Evolutionary conservation across 2,329 filamentous ascomycete genomes (phyloP).

Genomic region (Penicillium sp.): DNA sequence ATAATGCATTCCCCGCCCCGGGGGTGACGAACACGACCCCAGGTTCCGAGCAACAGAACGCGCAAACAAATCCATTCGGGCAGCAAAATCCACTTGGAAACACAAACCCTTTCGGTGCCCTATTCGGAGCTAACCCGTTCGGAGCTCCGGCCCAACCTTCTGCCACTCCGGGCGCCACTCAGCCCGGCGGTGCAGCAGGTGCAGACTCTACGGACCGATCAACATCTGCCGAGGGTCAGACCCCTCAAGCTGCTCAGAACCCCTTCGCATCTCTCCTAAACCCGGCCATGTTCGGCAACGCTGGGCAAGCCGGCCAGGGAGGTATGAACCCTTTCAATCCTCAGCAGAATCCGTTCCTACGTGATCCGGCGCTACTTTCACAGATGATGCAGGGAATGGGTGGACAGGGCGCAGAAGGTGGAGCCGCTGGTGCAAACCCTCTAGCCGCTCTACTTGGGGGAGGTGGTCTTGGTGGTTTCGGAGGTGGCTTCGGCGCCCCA

Average conservation of each 20-base stretch:
- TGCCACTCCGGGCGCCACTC: constrained; percentile 29
- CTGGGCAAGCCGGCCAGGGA: constrained; percentile 34
- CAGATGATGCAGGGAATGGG: constrained; percentile 54
- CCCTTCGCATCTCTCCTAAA: constrained; percentile 68
- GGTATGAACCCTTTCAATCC: constrained; percentile 47
- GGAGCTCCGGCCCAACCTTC: constrained; percentile 25
- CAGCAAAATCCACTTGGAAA: constrained; percentile 14
- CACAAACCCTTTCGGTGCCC: constrained; percentile 55
- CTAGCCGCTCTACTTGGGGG: constrained; percentile 52
- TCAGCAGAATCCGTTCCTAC: constrained; percentile 54
- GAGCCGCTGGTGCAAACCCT: constrained; percentile 41
- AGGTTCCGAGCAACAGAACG: constrained; percentile 35
- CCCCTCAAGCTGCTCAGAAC: constrained; percentile 51
- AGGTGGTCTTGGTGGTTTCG: constrained; percentile 44
- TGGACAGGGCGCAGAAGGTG: constrained; percentile 34
- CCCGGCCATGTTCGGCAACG: constrained; percentile 36
- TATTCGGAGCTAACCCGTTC: constrained; percentile 48
- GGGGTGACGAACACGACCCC: constrained; percentile 82
- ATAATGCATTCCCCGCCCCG: constrained; percentile 75
- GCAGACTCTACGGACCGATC: constrained; percentile 28
- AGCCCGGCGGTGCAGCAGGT: constrained; percentile 29
- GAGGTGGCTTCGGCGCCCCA: constrained; percentile 43
- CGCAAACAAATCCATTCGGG: constrained; percentile 16
- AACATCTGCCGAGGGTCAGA: constrained; percentile 31
- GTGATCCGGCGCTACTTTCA: constrained; percentile 58